These are phyloP conservation scores for Vitrella brassicaformis DNA, from an alignment of 73 alveolate genomes.

Conservation along the genomic window DNA sequence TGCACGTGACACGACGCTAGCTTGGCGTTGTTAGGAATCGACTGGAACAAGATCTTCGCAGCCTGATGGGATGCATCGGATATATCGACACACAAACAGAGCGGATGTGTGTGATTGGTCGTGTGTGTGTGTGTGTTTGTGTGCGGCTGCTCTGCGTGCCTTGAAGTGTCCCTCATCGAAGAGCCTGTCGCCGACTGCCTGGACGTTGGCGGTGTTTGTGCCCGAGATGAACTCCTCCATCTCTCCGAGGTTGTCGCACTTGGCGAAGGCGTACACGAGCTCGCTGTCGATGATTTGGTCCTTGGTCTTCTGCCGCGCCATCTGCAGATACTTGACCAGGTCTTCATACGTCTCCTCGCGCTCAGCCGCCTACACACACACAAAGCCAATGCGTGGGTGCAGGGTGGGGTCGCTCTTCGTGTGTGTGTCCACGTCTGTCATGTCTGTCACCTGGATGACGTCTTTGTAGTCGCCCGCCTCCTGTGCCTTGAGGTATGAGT, in stretches of 20 bases:
- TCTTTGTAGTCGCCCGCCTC: conserved; percentile 56
- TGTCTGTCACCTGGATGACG: conserved; percentile 52
- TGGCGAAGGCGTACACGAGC: conserved; percentile 56
- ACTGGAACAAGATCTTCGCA: conserved; percentile 57
- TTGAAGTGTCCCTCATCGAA: conserved; percentile 53
- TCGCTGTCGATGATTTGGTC: conserved; percentile 56
- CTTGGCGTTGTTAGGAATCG: conserved; percentile 63
- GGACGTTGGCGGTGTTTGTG: conserved; percentile 57
- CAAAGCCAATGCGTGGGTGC: no score
- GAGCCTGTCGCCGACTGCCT: conserved; percentile 60
- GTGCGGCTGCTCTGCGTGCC: background rate
- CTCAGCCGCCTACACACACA: no score
- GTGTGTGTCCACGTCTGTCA: conserved; percentile 43
- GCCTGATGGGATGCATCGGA: no score
- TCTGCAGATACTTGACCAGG: conserved; percentile 27
- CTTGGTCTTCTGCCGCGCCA: conserved; percentile 56
- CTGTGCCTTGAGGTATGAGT: conserved; percentile 60
- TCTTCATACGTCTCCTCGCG: background rate
- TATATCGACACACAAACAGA: background rate
- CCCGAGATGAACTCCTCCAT: conserved; percentile 62
- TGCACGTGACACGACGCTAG: conserved; percentile 61
- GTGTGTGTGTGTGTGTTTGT: no score
- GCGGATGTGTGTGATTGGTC: no score
- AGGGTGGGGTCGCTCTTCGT: no score
- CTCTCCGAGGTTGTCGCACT: conserved; percentile 57